phyloP scores from a whole-genome alignment of 331 rosid species.

The Spiraea crenata region DNA sequence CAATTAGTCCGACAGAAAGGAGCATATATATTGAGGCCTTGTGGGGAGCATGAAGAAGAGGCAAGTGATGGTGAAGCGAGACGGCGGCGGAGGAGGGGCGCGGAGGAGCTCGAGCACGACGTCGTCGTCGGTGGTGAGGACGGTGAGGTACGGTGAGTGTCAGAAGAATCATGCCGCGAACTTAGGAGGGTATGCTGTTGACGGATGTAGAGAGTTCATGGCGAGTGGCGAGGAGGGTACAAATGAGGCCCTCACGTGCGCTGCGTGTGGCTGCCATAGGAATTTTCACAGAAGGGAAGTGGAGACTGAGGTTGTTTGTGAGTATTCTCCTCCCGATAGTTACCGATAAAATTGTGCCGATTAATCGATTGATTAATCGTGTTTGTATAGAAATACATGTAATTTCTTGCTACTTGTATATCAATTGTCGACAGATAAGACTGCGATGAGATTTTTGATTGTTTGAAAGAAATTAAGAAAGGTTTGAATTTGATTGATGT shows the following conservation, averaged over 20 bases:
- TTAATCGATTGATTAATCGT: slow-evolving; percentile 6
- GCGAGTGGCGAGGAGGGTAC: slow-evolving; percentile 62
- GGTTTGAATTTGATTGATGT: neutral
- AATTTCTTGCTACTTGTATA: slow-evolving; percentile 16
- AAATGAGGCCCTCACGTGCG: slow-evolving; percentile 59
- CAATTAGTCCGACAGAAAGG: neutral
- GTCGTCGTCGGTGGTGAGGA: slow-evolving; percentile 52
- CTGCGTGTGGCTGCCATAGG: slow-evolving; percentile 91
- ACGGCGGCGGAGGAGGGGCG: slow-evolving; percentile 19
- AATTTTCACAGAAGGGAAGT: slow-evolving; percentile 75
- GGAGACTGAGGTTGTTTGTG: slow-evolving; percentile 87
- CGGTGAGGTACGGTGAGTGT: slow-evolving; percentile 67
- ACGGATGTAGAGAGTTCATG: slow-evolving; percentile 90
- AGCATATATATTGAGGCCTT: slow-evolving; percentile 1
- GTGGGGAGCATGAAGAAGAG: slow-evolving; percentile 61
- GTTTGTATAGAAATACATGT: slow-evolving; percentile 20
- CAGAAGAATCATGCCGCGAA: slow-evolving; percentile 92
- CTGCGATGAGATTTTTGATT: neutral
- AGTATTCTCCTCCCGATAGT: slow-evolving; percentile 77
- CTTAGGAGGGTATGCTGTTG: slow-evolving; percentile 86
- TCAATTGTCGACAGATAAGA: neutral
- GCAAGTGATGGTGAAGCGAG: slow-evolving; percentile 68
- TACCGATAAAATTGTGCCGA: slow-evolving; percentile 10
- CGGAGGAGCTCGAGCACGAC: slow-evolving; percentile 22
- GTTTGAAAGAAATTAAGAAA: neutral